Evolutionary conservation across 225 moss, liverwort and hornwort species (phyloP), one percentile per base, ranked within the genome.

Genomic region (Straminergon stramineum): DNA sequence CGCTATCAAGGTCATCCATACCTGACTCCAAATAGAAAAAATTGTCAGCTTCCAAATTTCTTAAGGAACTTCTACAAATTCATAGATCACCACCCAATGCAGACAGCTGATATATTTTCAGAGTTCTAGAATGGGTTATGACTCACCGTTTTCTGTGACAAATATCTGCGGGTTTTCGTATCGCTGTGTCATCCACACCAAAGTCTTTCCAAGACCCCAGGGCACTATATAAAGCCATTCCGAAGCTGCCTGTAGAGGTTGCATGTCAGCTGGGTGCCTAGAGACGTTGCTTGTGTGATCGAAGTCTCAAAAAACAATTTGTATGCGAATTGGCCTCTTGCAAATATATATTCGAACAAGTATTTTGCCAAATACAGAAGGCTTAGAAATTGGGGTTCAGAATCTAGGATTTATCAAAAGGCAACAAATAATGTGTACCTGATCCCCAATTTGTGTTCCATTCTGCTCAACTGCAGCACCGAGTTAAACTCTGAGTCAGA

Each of bases 1-100:
- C 68, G 58, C 84, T 91, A 77, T 97, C 96, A 55, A 88, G 83
- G 51, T 96, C 94, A 91, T 99, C 99, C 95, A 99, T 92, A 43
- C 99, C 99, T 99, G 93, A 79, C 52, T 69, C 80, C 89, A 70
- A 82, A n/a, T 53, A 48, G 57, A 60, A 61, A 45, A 82, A 76
- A 66, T 3, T 23, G 48, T 87, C 56, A 92, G 45, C 60, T 69
- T 56, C 70, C 68, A 61, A 61, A 57, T 76, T 52, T 81, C 53
- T 43, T 43, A 69, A 85, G 43, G n/a, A 55, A 27, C 41, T 51
- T 86, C 15, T 34, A 73, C 69, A 85, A 10, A 34, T 21, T 35
- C 45, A 52, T 16, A 85, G 27, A 80, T 63, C 80, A 52, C 32
- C 84, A 14, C 15, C 80, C 22, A 76, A 51, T 55, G 58, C 52